Evolutionary conservation across 208 protist genomes (phyloP), one percentile per base, ranked within the genome.

Genomic region (Crithidia fasciculata): DNA sequence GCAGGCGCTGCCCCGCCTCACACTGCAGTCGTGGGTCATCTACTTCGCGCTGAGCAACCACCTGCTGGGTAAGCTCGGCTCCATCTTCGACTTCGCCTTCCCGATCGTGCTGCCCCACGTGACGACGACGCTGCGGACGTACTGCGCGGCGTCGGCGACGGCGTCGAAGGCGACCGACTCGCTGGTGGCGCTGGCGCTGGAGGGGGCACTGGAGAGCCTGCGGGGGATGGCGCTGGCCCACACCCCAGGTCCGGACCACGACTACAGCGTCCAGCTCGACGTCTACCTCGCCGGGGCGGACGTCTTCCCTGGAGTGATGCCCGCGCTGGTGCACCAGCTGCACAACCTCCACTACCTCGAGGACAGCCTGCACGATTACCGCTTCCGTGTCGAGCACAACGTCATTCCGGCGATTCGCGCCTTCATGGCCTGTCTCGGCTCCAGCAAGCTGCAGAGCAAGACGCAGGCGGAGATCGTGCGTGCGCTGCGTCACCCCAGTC

Each of bases 281-380:
- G 86, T 94, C 47, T 92, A 86, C 74, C 75, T 95, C 37, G 90
- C 89, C 4, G 82, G 77, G 16, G 72, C 79, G 6, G 89, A 95
- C 77, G 89, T 95, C 56, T 97, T 95, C 78, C 89, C 84, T 67
- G 76, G 77, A 36, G 73, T 94, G 41, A 97, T 97, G 92, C 90
- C 84, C 8, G 85, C 88, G 57, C 59, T 94, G 41, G 86, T 93
- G 39, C 88, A 88, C 57, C 92, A 97, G 77, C 72, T 97, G 44
- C 82, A 84, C 70, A 97, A 97, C 71, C 58, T 87, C 4, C 74
- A 70, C 37, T 88, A 89, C 69, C 78, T 97, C 40, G 72, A 78
- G 45, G 92, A 95, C 70, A 71, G 81, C 44, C 65, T 71, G 52
- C 86, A 88, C 72, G 70, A 84, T 72, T 97, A 93, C 74, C 66